Evolutionary conservation across 2,329 filamentous ascomycete genomes (phyloP).

Genomic region (Byssochlamys sp.): DNA sequence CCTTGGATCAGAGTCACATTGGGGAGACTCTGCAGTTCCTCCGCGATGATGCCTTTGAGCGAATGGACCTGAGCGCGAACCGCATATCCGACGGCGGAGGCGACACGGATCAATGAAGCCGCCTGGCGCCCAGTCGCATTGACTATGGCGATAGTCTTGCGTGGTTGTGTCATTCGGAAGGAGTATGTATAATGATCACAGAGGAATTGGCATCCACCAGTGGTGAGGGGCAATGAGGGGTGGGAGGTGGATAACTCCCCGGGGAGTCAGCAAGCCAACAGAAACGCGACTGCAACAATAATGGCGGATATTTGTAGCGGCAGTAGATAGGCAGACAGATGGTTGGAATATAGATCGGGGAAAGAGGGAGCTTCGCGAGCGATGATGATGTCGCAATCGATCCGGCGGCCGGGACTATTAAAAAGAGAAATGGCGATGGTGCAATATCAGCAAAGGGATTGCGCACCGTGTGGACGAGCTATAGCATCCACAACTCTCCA

Average conservation of each 20-base stretch:
- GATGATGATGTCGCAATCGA: conserved; percentile 13
- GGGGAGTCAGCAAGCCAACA: background rate
- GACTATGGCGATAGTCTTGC: conserved; percentile 84
- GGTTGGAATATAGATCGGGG: background rate
- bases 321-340: background rate
- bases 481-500: conserved; percentile 1
- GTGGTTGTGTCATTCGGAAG: conserved; percentile 34
- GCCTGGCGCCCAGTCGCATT: conserved; percentile 94
- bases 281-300: background rate
- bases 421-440: conserved; percentile 9
- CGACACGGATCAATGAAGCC: conserved; percentile 86
- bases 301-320: too few relatives aligned
- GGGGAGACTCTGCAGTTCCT: conserved; percentile 70
- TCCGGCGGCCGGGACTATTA: background rate
- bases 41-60: conserved; percentile 74
- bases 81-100: conserved; percentile 83
- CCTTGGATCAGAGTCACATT: conserved; percentile 68
- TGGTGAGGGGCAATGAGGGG: conserved; percentile 2
- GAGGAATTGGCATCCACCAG: background rate
- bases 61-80: conserved; percentile 87
- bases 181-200: background rate
- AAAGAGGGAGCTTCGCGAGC: background rate
- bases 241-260: conserved; percentile 1
- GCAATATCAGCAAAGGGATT: conserved; percentile 8
- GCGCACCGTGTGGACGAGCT: conserved; percentile 1